Base-by-base conservation (phyloP, 495 filamentous ascomycete species). In the Aspergillus nidulans region DNA sequence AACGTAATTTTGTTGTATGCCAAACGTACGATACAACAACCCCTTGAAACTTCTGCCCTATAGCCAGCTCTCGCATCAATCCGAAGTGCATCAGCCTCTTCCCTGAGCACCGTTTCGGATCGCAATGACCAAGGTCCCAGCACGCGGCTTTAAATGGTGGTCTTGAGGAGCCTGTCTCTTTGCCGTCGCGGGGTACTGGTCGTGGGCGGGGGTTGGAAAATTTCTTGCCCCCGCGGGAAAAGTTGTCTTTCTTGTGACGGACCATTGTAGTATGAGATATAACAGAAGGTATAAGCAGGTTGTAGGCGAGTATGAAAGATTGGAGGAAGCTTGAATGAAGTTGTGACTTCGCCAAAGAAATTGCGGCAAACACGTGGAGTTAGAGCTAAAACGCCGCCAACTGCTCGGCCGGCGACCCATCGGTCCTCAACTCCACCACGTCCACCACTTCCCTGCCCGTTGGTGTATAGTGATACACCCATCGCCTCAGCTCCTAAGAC, bases 71-170 rank as follows among this genome's bases (percentile, higher is more conserved):
- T 53, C 94, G 85, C 92, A 98, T 96, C 51, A 97, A 70, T 1
- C 92, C 92, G 25, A 95, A 81, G 61, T 87, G 83, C 78, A 97
- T 95, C 34, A 98, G 79, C 50, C 88, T 83, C 75, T 98, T 97
- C 13, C 94, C 94, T 0, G 92, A 97, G 69, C 94, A 98, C 61
- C 95, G 78, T 69, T 97, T 97, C 7, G 92, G 91, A 68, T 98
- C 94, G 74, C 94, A 98, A 69, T 98, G 94, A 45, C 90, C 91
- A 32, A 98, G 76, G 69, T 98, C 94, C 94, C 94, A 98, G 66
- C 92, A 96, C 32, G 92, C 94, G 42, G 94, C 95, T 76, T 88
- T 91, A 80, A 89, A 95, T 13, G 82, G 67, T 26, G 89, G 87
- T 53, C 75, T 75, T 34, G 73, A 64, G 49, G 72, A 61, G 30